Evolutionary conservation across 768 basidiomycete species (phyloP), one percentile per base, ranked within the genome.

Genomic region (Lactifluus rugatus): DNA sequence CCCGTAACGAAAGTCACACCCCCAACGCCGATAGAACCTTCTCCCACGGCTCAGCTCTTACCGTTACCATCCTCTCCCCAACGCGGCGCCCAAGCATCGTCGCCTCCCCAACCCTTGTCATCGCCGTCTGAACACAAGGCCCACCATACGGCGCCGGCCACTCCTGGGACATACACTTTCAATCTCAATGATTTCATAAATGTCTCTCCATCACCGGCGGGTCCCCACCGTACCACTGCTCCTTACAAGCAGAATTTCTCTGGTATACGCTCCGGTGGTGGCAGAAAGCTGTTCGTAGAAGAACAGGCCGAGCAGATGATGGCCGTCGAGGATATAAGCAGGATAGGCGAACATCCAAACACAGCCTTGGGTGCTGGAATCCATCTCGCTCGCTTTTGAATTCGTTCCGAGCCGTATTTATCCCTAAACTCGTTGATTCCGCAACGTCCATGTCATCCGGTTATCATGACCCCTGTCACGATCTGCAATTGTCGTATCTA

Each of bases 401-500:
- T 7, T 42, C 23, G 42, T 39, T 39, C 48, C 37, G 17, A 28
- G 16, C 36, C 49, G 26, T 56, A 61, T 54, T 62, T 62, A 54
- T 61, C 59, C 48, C 42, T 62, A 60, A 60, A 51, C 52, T 54
- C 60, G 47, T 59, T 37, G 52, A 52, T 62, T 39, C 57, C 36
- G 32, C 41, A 44, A 48, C 41, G 41, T 5, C 61, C 58, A 53
- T 49, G 58, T 60, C 57, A 48, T 60, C 52, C 52, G 47, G 57
- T 44, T 60, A 5, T 62, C 49, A 59, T 55, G 61, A 60, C 48
- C 57, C 48, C 9, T 31, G 53, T 60, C 48, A 62, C 60, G 54
- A 61, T 63, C 62, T 63, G 62, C 62, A 63, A 61, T 63, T 63
- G 62, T 63, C 62, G 53, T 56, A 63, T 63, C 55, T 63, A 63